Evolutionary conservation across 331 rosid species (phyloP).

Genomic region (Dryas integrifolia): DNA sequence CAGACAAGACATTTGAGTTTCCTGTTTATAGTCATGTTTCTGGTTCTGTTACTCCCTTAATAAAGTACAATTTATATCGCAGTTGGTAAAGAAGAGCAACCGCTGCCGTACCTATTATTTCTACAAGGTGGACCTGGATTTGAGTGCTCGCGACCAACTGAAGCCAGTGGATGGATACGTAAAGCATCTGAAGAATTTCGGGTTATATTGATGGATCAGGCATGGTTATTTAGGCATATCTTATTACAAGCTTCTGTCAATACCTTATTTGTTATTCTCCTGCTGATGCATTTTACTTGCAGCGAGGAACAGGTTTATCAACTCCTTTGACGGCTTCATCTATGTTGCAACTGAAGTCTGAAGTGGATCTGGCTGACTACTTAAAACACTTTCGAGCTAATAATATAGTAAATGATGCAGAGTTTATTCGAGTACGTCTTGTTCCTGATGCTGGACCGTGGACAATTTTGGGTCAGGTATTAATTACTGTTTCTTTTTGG

Average conservation of each 20-base stretch:
- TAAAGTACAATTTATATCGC: conserved; percentile 27
- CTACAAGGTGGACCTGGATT: conserved; percentile 99
- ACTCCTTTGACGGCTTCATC: conserved; percentile 86
- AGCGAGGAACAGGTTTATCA: conserved; percentile 99
- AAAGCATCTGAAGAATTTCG: conserved; percentile 86
- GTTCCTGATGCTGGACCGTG: conserved; percentile 89
- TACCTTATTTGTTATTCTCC: conserved; percentile 17
- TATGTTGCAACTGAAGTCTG: conserved; percentile 74
- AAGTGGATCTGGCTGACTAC: conserved; percentile 59
- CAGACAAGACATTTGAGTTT: not conserved
- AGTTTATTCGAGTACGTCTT: conserved; percentile 70
- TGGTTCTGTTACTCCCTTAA: conserved; percentile 2
- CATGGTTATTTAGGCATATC: conserved; percentile 36
- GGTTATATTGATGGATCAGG: conserved; percentile 93
- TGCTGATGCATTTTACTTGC: conserved; percentile 34
- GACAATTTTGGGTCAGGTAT: conserved; percentile 95
- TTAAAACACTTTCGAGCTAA: conserved; percentile 86
- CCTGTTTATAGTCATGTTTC: not conserved
- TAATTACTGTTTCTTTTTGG: conserved; percentile 15
- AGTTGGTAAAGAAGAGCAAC: conserved; percentile 84
- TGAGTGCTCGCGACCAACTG: conserved; percentile 77
- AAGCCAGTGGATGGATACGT: conserved; percentile 80
- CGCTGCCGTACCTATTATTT: conserved; percentile 69
- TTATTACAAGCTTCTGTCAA: conserved; percentile 12
- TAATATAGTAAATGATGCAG: conserved; percentile 86